A percentile compares a stretch with the other conserved stretches of the same genome.
These are phyloP conservation scores for Ogataea hybrid DNA, from an alignment of 1,139 yeast genomes.

Conservation along the genomic window DNA sequence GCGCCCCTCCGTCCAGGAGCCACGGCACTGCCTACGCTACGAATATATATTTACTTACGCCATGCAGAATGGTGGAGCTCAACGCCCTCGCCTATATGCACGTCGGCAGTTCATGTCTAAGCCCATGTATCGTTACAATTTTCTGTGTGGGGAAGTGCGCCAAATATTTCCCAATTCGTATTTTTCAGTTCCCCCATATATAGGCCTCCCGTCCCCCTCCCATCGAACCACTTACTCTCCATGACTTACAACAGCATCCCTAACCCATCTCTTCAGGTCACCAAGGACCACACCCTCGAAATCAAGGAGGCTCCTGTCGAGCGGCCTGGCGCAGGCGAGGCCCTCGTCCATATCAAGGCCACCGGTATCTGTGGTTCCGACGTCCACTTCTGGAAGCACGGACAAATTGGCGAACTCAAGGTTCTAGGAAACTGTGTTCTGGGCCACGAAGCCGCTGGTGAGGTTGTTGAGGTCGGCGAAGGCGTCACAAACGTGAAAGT, in stretches of 20 bases:
- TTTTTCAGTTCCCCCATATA: background rate
- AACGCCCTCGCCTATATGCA: too few species aligned
- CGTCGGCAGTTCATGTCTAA: background rate
- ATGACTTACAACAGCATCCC: slow-evolving; percentile 4
- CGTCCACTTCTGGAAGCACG: slow-evolving; percentile 37
- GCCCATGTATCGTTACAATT: background rate
- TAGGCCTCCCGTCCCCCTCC: background rate
- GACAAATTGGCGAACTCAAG: slow-evolving; percentile 35
- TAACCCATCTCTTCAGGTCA: slow-evolving; percentile 36
- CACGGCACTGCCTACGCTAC: too few species aligned
- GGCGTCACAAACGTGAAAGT: slow-evolving; percentile 33
- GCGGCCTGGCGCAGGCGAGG: slow-evolving; percentile 39
- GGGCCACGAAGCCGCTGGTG: slow-evolving; percentile 39
- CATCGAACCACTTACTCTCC: background rate
- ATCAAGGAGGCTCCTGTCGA: slow-evolving; percentile 34
- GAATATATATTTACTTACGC: background rate
- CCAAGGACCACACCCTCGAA: slow-evolving; percentile 33
- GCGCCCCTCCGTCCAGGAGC: too few species aligned
- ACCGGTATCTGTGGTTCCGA: slow-evolving; percentile 41
- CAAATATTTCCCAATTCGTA: slow-evolving; percentile 3
- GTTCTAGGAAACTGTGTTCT: slow-evolving; percentile 30
- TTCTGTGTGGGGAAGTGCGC: slow-evolving; percentile 4
- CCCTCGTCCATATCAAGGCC: slow-evolving; percentile 46
- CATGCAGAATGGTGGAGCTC: background rate
- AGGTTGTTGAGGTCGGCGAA: slow-evolving; percentile 34